Base-by-base conservation (phyloP, 768 basidiomycete species). In the Ramaria rubella region DNA sequence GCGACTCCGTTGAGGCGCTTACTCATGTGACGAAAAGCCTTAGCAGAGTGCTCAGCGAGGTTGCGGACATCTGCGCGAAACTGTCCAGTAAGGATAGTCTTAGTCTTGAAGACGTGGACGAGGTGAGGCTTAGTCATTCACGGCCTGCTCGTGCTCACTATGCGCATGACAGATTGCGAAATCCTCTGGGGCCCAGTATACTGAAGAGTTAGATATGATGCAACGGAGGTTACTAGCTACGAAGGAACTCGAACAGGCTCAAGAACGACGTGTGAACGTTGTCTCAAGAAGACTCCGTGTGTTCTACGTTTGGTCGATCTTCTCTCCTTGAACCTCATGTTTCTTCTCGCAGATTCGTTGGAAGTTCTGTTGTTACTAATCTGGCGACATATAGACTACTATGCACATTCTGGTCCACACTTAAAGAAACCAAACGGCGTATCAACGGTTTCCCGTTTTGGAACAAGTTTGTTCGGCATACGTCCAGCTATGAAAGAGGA, bases 321-420 rank as follows among this genome's bases (percentile, higher is more conserved):
- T 24, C n/a, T 34, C 36, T 52, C 24, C 57, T 12, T 19, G 0
- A 29, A 9, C n/a, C 46, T 24, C 4, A 27, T 11, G 24, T 48
- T 26, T 26, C 11, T 48, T 21, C 23, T 9, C 17, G 5, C 60
- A 88, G 87, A 79, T 55, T 80, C 85, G 15, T 70, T 82, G 49
- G 93, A 94, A 69, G 86, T 92, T 81, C 67, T 88, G 5, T 74
- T 94, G 8, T 74, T 94, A 17, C 75, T 94, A 19, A 72, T 91
- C 9, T 92, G 88, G 86, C 78, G 90, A 15, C 93, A 94, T 63
- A 64, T 90, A 27, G 75, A 80, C 14, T 82, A 83, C 68, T 60
- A 65, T 52, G 58, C 63, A 49, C 52, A 55, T 17, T 59, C 65
- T 63, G 49, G 7, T 48, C 45, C 33, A 52, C 29, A 67, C 75